These are phyloP conservation scores for Camellia granthamiana DNA, from an alignment of 148 eudicot genomes.

Conservation along the genomic window DNA sequence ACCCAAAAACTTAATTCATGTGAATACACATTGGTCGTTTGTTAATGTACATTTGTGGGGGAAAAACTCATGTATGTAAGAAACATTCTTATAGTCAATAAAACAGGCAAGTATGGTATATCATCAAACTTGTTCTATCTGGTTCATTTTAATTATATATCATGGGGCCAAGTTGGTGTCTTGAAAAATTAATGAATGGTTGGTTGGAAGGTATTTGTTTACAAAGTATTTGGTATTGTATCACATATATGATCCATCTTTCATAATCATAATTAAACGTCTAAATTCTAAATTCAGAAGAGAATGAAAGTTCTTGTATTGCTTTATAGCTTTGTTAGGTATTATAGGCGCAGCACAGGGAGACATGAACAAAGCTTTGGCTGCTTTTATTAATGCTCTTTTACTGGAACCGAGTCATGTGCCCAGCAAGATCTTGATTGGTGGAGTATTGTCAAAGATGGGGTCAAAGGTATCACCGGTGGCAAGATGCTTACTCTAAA, in stretches of 20 bases:
- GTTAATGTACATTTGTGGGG: background rate
- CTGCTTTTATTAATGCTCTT: constrained; percentile 65
- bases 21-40: too few species aligned
- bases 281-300: background rate
- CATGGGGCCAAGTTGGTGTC: background rate
- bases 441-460: constrained; percentile 58
- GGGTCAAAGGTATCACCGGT: constrained; percentile 70
- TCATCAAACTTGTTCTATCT: background rate
- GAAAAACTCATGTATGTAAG: background rate
- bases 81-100: background rate
- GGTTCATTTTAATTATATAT: too few species aligned
- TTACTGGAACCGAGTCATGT: constrained; percentile 65
- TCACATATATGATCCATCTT: background rate
- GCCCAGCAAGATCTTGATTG: constrained; percentile 77
- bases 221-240: background rate
- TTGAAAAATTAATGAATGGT: background rate
- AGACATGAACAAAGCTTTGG: constrained; percentile 55
- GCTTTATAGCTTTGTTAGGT: constrained; percentile 41
- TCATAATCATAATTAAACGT: background rate
- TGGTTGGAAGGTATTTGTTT: background rate
- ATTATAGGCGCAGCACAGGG: constrained; percentile 67
- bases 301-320: background rate
- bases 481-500: constrained; percentile 75
- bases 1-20: too few species aligned
- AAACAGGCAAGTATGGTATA: background rate